Conservation (phyloP, 306 rosid species). For the Astragalus membranaceus region DNA sequence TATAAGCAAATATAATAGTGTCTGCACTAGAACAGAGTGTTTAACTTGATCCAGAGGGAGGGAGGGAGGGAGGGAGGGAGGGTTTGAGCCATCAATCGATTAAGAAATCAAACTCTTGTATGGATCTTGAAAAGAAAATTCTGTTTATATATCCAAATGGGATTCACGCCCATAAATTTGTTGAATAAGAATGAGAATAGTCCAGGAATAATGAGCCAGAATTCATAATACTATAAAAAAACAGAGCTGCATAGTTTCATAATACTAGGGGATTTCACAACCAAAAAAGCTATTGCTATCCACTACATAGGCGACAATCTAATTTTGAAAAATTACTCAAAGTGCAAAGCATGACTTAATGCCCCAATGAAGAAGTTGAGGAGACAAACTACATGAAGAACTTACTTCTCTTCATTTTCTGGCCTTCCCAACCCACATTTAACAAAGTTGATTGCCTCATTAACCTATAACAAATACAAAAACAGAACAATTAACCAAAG, state of each 20-base stretch:
- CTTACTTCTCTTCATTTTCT: slow-evolving; percentile 60
- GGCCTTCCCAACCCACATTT: slow-evolving; percentile 37
- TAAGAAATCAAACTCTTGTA: not conserved
- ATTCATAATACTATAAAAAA: not conserved
- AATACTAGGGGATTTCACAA: no score
- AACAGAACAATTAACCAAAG: not conserved
- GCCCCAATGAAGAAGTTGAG: not conserved
- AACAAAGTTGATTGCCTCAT: slow-evolving; percentile 53
- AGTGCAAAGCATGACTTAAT: slow-evolving; percentile 1
- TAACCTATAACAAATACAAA: slow-evolving; percentile 40
- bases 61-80: not conserved
- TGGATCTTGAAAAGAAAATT: not conserved
- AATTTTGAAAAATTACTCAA: not conserved
- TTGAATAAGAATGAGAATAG: not conserved
- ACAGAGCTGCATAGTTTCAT: not conserved
- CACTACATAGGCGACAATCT: slow-evolving; percentile 2
- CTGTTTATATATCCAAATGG: not conserved
- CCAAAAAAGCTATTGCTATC: slow-evolving; percentile 1
- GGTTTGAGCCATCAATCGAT: not conserved
- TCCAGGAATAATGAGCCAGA: not conserved
- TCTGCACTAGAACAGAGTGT: not conserved
- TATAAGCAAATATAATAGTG: not conserved
- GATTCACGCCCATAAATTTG: not conserved
- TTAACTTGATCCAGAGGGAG: no score
- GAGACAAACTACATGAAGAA: slow-evolving; percentile 8